Evolutionary conservation across 352 stramenopile genomes (phyloP), one percentile per base, ranked within the genome.

Genomic region (Pythium myriotylum): DNA sequence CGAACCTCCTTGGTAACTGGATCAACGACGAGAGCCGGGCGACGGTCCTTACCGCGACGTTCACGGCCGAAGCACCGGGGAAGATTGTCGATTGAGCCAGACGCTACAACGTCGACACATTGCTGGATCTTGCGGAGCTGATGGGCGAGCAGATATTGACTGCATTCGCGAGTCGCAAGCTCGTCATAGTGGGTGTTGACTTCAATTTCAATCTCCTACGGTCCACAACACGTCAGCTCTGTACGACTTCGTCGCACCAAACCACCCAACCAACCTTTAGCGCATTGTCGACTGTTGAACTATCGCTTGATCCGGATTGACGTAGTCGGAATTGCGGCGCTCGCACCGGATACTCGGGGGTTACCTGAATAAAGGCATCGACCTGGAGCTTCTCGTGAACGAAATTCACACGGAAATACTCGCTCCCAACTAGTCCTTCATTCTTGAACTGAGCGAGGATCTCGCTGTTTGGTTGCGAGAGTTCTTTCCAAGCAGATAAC

Each of bases 121-220:
- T 81, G 41, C 56, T 89, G 71, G 26, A 91, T 70, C 61, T 87
- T 90, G 39, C 77, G 78, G 7, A 93, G 65, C 45, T 93, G 84
- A 59, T 93, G 84, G 22, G 86, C 72, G 17, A 93, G 67, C 52
- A 93, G 48, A 37, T 76, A 91, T 20, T 59, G 54, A 12, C 79
- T 69, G 7, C 59, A 81, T 19, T 68, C 70, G 3, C 69, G 67
- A 2, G 79, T 67, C 10, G 77, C 59, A 26, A 90, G 72, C 52
- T 93, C 84, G 12, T 84, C 55, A 48, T 87, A 90, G 63, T 77
- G 81, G 27, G 76, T 78, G 57, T 91, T 90, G 45, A 93, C 78
- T 41, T 93, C 84, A n/a, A 88, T 57, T 53, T 90, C 84, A 8
- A 93, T 74, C 45, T 90, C 81, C 84, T 90, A 55, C 6, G 22